Conservation (phyloP, 768 basidiomycete genomes). For the Butyriboletus loyo region DNA sequence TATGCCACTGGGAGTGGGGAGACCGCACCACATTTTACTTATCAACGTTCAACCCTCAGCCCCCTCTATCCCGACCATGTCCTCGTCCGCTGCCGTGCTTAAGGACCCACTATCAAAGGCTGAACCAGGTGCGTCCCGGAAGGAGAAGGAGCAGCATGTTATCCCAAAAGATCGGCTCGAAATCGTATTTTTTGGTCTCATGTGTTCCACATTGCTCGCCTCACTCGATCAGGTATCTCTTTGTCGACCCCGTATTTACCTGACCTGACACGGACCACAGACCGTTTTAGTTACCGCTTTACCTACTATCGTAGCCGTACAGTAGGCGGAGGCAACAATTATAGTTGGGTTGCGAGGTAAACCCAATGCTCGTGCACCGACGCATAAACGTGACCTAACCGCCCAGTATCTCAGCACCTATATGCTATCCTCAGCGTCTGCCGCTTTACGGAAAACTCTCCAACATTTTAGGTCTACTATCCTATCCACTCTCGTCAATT, state of each 20-base stretch:
- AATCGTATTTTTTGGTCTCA: constrained; percentile 44
- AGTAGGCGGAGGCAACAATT: constrained; percentile 44
- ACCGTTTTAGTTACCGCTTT: constrained; percentile 48
- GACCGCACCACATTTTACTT: neutral
- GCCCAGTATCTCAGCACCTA: constrained; percentile 37
- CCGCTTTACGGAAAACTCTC: constrained; percentile 50
- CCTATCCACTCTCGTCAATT: neutral
- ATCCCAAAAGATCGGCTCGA: constrained; percentile 42
- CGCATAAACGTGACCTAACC: neutral
- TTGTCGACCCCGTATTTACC: neutral
- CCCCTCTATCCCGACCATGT: constrained; percentile 3
- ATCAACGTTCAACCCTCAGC: neutral
- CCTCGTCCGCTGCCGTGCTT: neutral
- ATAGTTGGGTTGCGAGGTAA: constrained; percentile 50
- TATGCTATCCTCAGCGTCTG: constrained; percentile 40
- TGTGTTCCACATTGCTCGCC: constrained; percentile 43
- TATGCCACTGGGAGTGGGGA: constrained; percentile 10
- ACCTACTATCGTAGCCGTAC: constrained; percentile 45
- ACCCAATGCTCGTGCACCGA: neutral
- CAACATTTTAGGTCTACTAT: constrained; percentile 35
- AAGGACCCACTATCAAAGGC: constrained; percentile 3
- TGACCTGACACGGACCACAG: constrained; percentile 17
- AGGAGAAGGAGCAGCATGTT: constrained; percentile 38
- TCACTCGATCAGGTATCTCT: constrained; percentile 44
- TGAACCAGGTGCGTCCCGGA: constrained; percentile 37